These are phyloP conservation scores for Elasticomyces elasticus DNA, from an alignment of 495 filamentous ascomycete species.

Conservation along the genomic window DNA sequence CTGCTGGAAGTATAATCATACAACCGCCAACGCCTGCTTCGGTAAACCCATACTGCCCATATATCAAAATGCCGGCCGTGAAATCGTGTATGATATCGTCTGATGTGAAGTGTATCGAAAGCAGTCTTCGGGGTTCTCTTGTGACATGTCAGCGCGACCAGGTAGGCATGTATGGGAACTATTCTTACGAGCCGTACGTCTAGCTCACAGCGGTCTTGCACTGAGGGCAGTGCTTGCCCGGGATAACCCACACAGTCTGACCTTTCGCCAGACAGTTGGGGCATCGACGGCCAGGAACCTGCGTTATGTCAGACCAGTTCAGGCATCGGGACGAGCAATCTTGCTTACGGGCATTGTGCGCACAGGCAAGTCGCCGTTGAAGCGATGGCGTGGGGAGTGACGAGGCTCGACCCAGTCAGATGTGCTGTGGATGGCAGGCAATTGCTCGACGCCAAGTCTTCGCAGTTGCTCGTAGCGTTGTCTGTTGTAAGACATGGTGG, in stretches of 20 bases:
- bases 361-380: constrained; percentile 8
- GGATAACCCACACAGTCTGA: constrained; percentile 33
- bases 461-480: constrained; percentile 18
- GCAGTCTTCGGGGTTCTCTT: too few species aligned
- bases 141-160: too few species aligned
- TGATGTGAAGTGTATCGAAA: too few species aligned
- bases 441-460: constrained; percentile 18
- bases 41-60: too few species aligned
- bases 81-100: too few species aligned
- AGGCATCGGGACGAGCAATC: background rate
- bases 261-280: constrained; percentile 28
- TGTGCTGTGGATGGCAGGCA: background rate
- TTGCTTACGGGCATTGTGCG: constrained; percentile 17
- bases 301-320: background rate
- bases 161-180: too few species aligned
- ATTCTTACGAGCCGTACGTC: constrained; percentile 2
- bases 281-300: constrained; percentile 33
- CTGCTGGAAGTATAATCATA: too few species aligned
- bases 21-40: too few species aligned
- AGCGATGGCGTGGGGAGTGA: background rate
- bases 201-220: constrained; percentile 27
- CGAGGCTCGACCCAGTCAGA: background rate
- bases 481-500: constrained; percentile 21
- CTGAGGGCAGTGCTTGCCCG: constrained; percentile 31
- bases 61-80: too few species aligned